Base-by-base conservation (phyloP, 495 filamentous ascomycete species). In the Penicillium herquei region DNA sequence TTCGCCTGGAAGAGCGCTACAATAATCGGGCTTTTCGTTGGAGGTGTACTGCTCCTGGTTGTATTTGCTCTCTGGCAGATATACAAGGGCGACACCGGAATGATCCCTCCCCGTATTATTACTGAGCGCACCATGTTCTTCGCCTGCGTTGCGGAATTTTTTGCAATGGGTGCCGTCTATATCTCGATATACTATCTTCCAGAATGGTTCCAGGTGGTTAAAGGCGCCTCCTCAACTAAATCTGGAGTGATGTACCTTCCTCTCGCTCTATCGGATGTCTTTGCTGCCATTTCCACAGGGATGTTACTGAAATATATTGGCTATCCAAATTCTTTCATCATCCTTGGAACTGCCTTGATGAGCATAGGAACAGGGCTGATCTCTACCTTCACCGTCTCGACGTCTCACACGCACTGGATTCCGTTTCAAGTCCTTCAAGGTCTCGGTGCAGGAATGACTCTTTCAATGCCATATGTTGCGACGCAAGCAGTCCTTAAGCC, bases 21-120 rank as follows among this genome's bases (percentile, higher is more conserved):
- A 0, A 68, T 82, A 33, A 78, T 80, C 39, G 78, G 77, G 0
- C 68, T 83, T 11, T 79, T 85, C 42, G 76, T 73, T 52, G 84
- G 84, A 30, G 59, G 77, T 1, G 76, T 56, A 1, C 75, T 54
- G 3, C 73, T 68, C 0, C 63, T 74, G 10, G 51, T 71, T 6
- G 45, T 80, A 7, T 85, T 77, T 34, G 7, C 78, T 0, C 14
- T 57, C 6, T 83, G 78, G 80, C 76, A 83, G 30, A 61, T 58
- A 18, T 61, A 57, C 17, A 67, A 70, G 47, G 79, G 80, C 0
- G 73, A 79, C 7, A 60, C 63, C 0, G 84, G 83, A 0, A 74
- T 84, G 72, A 71, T 85, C 30, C 79, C 81, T 13, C 56, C 67
- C 0, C 55, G 62, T 0, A 67, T 78, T 58, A 13, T 75, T 14